A percentile compares a stretch with the other conserved stretches of the same genome.
These are phyloP conservation scores for Ceratocystis diversiconidia DNA, from an alignment of 2,329 filamentous ascomycete genomes.

Conservation along the genomic window DNA sequence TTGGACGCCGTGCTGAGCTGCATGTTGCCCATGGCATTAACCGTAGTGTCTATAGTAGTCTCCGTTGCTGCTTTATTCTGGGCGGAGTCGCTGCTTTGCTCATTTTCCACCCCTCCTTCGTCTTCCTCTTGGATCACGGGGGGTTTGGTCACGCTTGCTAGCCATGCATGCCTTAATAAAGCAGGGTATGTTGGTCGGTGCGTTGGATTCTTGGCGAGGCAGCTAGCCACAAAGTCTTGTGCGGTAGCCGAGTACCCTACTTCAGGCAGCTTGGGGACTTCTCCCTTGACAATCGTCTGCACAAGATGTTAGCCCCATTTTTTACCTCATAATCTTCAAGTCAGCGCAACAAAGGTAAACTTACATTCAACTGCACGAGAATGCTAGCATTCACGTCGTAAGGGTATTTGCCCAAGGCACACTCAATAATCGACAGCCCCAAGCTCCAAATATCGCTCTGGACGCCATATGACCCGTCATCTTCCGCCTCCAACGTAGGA, in stretches of 20 bases:
- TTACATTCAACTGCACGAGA: conserved; percentile 89
- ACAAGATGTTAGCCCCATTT: conserved; percentile 15
- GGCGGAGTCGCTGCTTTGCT: neutral
- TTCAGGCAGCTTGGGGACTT: conserved; percentile 74
- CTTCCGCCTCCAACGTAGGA: conserved; percentile 42
- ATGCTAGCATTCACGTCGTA: conserved; percentile 98
- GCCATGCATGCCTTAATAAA: conserved; percentile 80
- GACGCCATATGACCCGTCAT: conserved; percentile 81
- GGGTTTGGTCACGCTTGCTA: conserved; percentile 60
- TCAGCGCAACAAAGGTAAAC: conserved; percentile 27
- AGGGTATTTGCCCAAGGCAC: conserved; percentile 83
- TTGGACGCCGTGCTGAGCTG: neutral
- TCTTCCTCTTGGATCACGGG: conserved; percentile 58
- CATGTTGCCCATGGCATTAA: neutral
- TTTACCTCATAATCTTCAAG: neutral
- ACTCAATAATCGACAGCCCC: conserved; percentile 88
- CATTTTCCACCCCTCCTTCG: conserved; percentile 39
- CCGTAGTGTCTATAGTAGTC: neutral
- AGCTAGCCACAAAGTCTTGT: conserved; percentile 74
- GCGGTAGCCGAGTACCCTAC: conserved; percentile 67
- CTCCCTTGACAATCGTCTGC: conserved; percentile 92
- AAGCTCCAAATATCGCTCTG: conserved; percentile 98
- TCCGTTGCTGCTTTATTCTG: neutral
- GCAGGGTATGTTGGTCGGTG: conserved; percentile 88
- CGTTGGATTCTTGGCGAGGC: conserved; percentile 83